These are phyloP conservation scores for Trichoderma sp. DNA, from an alignment of 2,329 filamentous ascomycete genomes.

Conservation along the genomic window DNA sequence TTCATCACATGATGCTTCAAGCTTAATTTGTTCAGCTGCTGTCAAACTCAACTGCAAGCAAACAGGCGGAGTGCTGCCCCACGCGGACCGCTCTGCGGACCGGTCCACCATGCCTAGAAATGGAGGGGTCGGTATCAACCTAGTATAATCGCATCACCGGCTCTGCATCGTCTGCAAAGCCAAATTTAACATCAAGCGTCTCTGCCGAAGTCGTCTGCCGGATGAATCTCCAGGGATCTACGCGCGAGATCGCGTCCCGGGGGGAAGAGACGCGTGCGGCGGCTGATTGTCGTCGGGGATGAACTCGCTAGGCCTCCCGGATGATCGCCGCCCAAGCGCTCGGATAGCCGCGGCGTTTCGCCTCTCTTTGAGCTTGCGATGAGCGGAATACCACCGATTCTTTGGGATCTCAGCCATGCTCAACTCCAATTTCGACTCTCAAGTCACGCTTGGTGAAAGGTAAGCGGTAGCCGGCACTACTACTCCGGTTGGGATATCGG, in stretches of 20 bases:
- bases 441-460: background rate
- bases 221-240: background rate
- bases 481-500: background rate
- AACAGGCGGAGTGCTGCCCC: background rate
- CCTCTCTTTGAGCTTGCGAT: background rate
- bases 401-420: background rate
- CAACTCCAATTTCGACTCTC: background rate
- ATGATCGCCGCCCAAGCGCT: background rate
- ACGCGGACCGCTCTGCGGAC: conserved; percentile 18
- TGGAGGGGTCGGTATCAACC: background rate
- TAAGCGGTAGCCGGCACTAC: background rate
- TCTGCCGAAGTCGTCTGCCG: background rate
- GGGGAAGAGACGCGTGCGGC: background rate
- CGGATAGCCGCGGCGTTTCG: background rate
- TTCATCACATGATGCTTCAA: background rate
- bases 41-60: background rate
- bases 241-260: background rate
- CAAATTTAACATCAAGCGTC: background rate
- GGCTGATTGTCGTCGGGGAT: background rate
- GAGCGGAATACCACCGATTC: background rate
- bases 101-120: background rate
- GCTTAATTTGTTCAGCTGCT: background rate
- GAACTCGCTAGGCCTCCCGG: background rate
- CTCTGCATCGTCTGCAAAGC: background rate
- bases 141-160: conserved; percentile 2